phyloP scores from a whole-genome alignment of 1,284 basidiomycete genomes.

The Sporisorium exsertum region DNA sequence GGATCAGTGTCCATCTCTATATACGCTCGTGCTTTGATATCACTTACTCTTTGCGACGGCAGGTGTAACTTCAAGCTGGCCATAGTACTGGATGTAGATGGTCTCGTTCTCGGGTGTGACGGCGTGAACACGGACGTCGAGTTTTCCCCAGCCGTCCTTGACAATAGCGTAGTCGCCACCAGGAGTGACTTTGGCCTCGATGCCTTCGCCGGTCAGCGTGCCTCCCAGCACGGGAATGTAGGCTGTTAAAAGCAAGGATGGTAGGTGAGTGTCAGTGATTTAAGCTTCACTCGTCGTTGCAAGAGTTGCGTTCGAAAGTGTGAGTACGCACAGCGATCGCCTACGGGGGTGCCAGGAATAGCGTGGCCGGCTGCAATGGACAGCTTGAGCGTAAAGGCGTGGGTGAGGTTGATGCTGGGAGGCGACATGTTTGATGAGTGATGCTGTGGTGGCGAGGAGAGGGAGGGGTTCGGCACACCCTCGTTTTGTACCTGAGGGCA shows the following conservation, averaged over 20 bases:
- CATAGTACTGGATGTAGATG: constrained; percentile 45
- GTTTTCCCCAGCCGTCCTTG: constrained; percentile 44
- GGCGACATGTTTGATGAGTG: constrained; percentile 18
- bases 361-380: constrained; percentile 5
- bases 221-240: constrained; percentile 35
- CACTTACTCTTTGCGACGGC: constrained; percentile 33
- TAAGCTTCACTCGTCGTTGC: neutral
- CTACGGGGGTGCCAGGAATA: constrained; percentile 27
- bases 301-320: too few species aligned
- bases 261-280: neutral
- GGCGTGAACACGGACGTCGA: constrained; percentile 45
- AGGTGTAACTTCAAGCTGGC: constrained; percentile 34
- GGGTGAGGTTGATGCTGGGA: constrained; percentile 39
- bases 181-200: constrained; percentile 35
- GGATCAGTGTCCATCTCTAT: neutral
- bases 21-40: neutral
- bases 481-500: neutral
- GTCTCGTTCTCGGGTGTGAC: constrained; percentile 28
- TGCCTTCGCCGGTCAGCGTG: constrained; percentile 24
- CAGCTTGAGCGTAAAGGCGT: constrained; percentile 41
- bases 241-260: constrained; percentile 1
- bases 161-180: constrained; percentile 45
- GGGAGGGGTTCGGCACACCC: neutral
- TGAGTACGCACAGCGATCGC: constrained; percentile 32
- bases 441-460: constrained; percentile 1